phyloP scores from a whole-genome alignment of 2,329 filamentous ascomycete genomes.

The Paraconiothyrium sp. region DNA sequence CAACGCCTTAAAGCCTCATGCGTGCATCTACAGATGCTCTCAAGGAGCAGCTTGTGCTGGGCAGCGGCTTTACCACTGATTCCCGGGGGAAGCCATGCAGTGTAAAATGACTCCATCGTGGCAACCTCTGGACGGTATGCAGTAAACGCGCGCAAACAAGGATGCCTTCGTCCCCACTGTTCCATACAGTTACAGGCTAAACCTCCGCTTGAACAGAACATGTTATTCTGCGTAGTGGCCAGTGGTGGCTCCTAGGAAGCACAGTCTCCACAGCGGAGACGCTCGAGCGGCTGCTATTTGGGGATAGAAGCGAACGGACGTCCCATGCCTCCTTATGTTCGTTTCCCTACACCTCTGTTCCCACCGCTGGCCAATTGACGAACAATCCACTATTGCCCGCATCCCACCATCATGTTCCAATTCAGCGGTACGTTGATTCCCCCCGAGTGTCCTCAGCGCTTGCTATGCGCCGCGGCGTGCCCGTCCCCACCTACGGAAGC shows the following conservation, averaged over 20 bases:
- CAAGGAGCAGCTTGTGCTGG: not conserved
- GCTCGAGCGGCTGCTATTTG: constrained; percentile 16
- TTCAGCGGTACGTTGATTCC: constrained; percentile 46
- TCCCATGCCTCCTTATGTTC: not conserved
- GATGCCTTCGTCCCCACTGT: not conserved
- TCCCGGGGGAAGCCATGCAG: not conserved
- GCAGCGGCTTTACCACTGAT: not conserved
- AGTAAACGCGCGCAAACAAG: constrained; percentile 3
- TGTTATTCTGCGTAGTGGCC: not conserved
- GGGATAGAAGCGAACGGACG: constrained; percentile 12
- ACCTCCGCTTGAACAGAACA: not conserved
- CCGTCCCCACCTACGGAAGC: constrained; percentile 16
- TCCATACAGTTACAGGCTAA: not conserved
- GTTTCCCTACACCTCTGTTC: constrained; percentile 9
- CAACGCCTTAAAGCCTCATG: not conserved
- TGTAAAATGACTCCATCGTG: not conserved
- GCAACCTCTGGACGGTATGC: not conserved
- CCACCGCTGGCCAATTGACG: constrained; percentile 16
- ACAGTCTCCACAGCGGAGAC: constrained; percentile 12
- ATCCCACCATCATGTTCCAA: constrained; percentile 43
- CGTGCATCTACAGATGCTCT: not conserved
- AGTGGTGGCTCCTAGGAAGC: not conserved
- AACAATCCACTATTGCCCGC: constrained; percentile 1
- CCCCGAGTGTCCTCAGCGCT: constrained; percentile 6
- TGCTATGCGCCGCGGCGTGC: constrained; percentile 11